These are phyloP conservation scores for Termitomyces sp. DNA, from an alignment of 768 basidiomycete species.

Conservation along the genomic window DNA sequence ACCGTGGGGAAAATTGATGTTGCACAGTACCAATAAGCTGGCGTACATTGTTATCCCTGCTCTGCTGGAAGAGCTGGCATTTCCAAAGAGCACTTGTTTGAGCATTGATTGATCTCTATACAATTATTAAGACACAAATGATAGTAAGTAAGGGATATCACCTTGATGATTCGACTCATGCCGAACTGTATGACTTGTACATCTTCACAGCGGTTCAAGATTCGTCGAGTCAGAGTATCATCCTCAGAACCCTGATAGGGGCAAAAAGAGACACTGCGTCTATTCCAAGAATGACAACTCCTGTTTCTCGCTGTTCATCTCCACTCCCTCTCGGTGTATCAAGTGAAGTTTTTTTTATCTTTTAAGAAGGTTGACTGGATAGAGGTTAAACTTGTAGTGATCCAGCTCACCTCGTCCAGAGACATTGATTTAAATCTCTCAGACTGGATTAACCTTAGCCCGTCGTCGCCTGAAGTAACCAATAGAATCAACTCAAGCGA, in stretches of 20 bases:
- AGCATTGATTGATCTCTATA: constrained; percentile 42
- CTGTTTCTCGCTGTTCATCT: constrained; percentile 35
- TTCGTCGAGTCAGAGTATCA: constrained; percentile 18
- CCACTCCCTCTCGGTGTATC: constrained; percentile 17
- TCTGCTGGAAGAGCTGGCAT: constrained; percentile 25
- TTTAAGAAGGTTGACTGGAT: constrained; percentile 13
- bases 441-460: constrained; percentile 39
- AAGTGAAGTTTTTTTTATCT: constrained; percentile 39
- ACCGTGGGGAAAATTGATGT: constrained; percentile 70
- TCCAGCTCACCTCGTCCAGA: constrained; percentile 37
- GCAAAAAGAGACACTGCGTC: constrained; percentile 43
- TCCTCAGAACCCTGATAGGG: constrained; percentile 23
- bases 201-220: constrained; percentile 30
- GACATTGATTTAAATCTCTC: constrained; percentile 35
- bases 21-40: constrained; percentile 60
- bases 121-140: background rate
- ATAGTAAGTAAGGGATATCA: constrained; percentile 17
- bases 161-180: constrained; percentile 40
- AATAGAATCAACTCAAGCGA: background rate
- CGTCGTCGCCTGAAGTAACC: constrained; percentile 23
- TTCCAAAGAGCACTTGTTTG: constrained; percentile 37
- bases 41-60: background rate
- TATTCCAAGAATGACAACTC: constrained; percentile 37
- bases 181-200: constrained; percentile 27
- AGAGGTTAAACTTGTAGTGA: too few relatives aligned